phyloP scores from a whole-genome alignment of 2,329 filamentous ascomycete genomes.

The Fusarium verrucosum region DNA sequence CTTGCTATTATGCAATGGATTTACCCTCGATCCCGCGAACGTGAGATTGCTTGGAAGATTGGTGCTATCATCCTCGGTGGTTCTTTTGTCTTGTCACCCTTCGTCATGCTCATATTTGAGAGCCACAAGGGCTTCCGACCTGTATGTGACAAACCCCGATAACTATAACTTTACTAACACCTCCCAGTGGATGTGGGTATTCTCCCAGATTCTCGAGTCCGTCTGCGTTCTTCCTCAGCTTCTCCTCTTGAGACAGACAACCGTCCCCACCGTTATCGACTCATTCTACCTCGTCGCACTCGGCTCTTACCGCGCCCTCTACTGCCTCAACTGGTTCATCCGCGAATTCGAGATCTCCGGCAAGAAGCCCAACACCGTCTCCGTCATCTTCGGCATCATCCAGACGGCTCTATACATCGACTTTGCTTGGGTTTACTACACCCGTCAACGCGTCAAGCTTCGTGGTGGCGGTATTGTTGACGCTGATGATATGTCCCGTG shows the following conservation, averaged over 20 bases:
- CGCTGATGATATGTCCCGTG: slow-evolving; percentile 83
- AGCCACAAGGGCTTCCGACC: slow-evolving; percentile 58
- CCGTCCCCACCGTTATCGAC: slow-evolving; percentile 93
- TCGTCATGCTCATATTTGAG: slow-evolving; percentile 76
- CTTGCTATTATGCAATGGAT: slow-evolving; percentile 87
- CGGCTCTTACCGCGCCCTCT: slow-evolving; percentile 87
- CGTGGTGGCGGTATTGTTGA: slow-evolving; percentile 87
- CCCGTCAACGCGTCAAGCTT: slow-evolving; percentile 91
- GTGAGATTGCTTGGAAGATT: slow-evolving; percentile 93
- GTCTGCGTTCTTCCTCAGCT: slow-evolving; percentile 91
- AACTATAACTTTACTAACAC: slow-evolving; percentile 9
- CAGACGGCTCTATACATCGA: slow-evolving; percentile 92
- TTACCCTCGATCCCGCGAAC: slow-evolving; percentile 86
- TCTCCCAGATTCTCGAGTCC: slow-evolving; percentile 91
- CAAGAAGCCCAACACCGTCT: slow-evolving; percentile 71
- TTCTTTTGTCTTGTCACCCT: slow-evolving; percentile 73
- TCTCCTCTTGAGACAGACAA: slow-evolving; percentile 91
- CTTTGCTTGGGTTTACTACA: slow-evolving; percentile 97
- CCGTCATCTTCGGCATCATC: slow-evolving; percentile 85
- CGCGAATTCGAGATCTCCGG: slow-evolving; percentile 69
- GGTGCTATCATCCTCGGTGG: slow-evolving; percentile 74
- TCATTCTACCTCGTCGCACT: slow-evolving; percentile 93
- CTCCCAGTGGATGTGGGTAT: slow-evolving; percentile 79
- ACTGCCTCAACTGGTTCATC: slow-evolving; percentile 90
- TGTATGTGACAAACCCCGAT: slow-evolving; percentile 52